These are phyloP conservation scores for Boletus smithii DNA, from an alignment of 1,284 basidiomycete species.

Conservation along the genomic window DNA sequence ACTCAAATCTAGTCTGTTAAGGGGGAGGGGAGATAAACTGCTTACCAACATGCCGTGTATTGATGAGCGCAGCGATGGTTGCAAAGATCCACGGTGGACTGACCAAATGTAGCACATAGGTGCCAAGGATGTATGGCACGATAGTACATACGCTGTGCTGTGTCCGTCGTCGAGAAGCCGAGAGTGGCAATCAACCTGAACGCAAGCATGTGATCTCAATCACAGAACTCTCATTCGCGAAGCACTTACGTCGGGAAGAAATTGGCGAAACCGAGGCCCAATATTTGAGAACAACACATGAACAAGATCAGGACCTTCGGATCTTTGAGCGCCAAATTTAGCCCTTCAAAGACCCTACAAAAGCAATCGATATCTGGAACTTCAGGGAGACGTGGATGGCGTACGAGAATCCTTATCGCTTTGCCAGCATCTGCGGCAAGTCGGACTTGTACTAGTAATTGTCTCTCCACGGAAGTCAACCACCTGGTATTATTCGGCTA, in stretches of 20 bases:
- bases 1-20: no score
- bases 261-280: conserved; percentile 69
- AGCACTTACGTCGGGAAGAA: conserved; percentile 68
- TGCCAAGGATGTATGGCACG: conserved; percentile 19
- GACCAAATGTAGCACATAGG: no score
- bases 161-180: conserved; percentile 60
- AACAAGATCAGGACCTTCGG: conserved; percentile 60
- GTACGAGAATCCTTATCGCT: conserved; percentile 61
- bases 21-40: no score
- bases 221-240: not conserved
- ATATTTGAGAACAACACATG: conserved; percentile 49
- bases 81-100: conserved; percentile 68
- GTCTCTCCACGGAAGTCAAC: conserved; percentile 54
- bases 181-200: conserved; percentile 61
- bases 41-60: conserved; percentile 67
- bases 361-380: not conserved
- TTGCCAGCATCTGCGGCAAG: conserved; percentile 76
- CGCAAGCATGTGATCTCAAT: not conserved
- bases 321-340: conserved; percentile 62
- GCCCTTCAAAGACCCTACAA: conserved; percentile 47
- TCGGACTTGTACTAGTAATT: conserved; percentile 70
- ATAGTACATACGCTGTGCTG: conserved; percentile 56
- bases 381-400: conserved; percentile 19
- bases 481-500: conserved; percentile 68
- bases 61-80: conserved; percentile 52